Base-by-base conservation (phyloP, 2,329 filamentous ascomycete species). In the Alternaria infectoria region DNA sequence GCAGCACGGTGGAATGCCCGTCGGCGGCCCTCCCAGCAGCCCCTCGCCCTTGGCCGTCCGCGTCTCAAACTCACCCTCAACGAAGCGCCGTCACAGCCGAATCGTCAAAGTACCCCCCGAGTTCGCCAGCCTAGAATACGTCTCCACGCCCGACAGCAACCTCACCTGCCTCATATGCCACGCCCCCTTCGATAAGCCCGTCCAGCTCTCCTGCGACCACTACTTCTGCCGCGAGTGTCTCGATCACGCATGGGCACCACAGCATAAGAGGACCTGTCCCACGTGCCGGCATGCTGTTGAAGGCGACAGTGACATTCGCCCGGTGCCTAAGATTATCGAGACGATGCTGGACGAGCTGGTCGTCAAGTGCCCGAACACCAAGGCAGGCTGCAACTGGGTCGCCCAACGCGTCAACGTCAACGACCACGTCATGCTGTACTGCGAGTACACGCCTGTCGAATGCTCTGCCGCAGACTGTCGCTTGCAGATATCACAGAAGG, bases 151-250 rank as follows among this genome's bases (percentile, higher is more conserved):
- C 72, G 87, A 90, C 73, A 82, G 82, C 64, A 88, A 90, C 71
- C 82, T 90, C 54, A 85, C 88, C 80, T 90, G 88, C 72, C 84
- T 87, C 15, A 90, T 90, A 67, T 90, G 88, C 76, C 87, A 88
- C 72, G 87, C 86, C 64, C 86, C 88, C 8, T 89, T 89, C 70
- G 83, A 89, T 58, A 80, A 84, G 56, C 88, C 88, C 1, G 83
- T 88, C 47, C 76, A 86, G 68, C 79, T 88, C 51, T 82, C 85
- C 67, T 90, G 88, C 77, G 87, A 89, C 66, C 88, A 90, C 78
- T 86, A 87, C 66, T 90, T 90, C 79, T 90, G 88, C 77, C 80
- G 83, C 57, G 83, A 85, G 23, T 90, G 88, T 71, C 81, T 90
- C 62, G 82, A 81, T 51, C 78, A 79, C 46, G 74, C 77, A 26